These are phyloP conservation scores for Limnanthes douglasii DNA, from an alignment of 345 rosid genomes.

Conservation along the genomic window DNA sequence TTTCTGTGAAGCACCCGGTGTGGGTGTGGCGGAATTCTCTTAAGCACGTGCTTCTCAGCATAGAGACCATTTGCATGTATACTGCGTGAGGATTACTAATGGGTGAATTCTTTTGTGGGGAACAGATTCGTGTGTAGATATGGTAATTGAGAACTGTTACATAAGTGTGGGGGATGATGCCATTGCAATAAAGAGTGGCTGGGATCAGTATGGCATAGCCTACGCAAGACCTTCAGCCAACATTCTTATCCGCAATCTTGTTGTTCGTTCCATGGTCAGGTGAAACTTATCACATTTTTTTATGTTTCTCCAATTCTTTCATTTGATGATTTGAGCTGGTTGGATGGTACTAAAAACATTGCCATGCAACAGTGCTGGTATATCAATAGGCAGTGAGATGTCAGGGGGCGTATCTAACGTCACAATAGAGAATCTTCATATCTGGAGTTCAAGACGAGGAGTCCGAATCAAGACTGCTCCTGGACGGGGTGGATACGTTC, in stretches of 20 bases:
- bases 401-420: conserved; percentile 84
- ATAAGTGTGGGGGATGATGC: conserved; percentile 97
- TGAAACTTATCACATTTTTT: conserved; percentile 14
- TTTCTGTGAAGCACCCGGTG: too few species aligned
- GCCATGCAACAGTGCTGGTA: conserved; percentile 52
- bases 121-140: conserved; percentile 88
- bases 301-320: conserved; percentile 4
- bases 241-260: conserved; percentile 73
- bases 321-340: neutral
- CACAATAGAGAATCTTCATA: conserved; percentile 49
- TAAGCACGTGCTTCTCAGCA: too few species aligned
- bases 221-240: conserved; percentile 74
- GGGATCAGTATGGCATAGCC: conserved; percentile 96
- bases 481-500: conserved; percentile 79
- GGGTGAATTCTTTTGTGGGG: neutral
- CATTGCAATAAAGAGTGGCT: conserved; percentile 91
- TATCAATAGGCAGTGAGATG: conserved; percentile 92
- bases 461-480: conserved; percentile 85
- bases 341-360: neutral
- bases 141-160: conserved; percentile 91
- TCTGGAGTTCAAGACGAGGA: conserved; percentile 78
- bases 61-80: too few species aligned
- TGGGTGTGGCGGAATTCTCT: too few species aligned
- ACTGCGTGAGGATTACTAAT: too few species aligned
- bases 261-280: conserved; percentile 94